Evolutionary conservation across 192 early-diverging fungal genomes (phyloP).

Genomic region (Umbelopsis vinacea): DNA sequence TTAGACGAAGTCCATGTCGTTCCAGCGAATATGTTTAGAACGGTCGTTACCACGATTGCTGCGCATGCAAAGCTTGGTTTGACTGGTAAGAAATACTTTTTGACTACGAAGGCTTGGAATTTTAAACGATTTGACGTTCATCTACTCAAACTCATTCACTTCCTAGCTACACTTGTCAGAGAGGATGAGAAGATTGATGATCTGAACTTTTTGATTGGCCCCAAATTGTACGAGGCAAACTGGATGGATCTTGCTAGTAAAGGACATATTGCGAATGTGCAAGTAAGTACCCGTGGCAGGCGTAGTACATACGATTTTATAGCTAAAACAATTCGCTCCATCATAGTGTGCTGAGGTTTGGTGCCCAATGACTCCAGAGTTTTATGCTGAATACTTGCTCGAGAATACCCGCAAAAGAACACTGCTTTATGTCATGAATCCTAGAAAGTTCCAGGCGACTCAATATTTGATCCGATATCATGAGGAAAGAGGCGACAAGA

Average conservation of each 20-base stretch:
- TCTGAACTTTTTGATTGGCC: conserved; percentile 97
- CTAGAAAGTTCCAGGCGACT: conserved; percentile 96
- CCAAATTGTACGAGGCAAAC: conserved; percentile 99
- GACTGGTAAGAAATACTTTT: conserved; percentile 50
- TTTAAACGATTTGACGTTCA: neutral
- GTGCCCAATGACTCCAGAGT: conserved; percentile 97
- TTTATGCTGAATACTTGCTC: conserved; percentile 91
- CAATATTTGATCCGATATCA: conserved; percentile 96
- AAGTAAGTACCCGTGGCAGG: conserved; percentile 43
- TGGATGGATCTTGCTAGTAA: conserved; percentile 98
- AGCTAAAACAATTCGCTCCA: conserved; percentile 9
- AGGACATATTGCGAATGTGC: conserved; percentile 98
- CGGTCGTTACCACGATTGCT: conserved; percentile 87
- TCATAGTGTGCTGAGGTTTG: conserved; percentile 92
- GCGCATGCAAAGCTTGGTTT: conserved; percentile 97
- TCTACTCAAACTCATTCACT: conserved; percentile 33
- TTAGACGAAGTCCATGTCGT: conserved; percentile 99
- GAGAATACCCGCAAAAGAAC: conserved; percentile 82
- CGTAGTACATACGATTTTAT: conserved; percentile 1
- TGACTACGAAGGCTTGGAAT: neutral
- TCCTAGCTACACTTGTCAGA: conserved; percentile 90
- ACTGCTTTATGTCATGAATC: conserved; percentile 95
- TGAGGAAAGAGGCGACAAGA: conserved; percentile 93
- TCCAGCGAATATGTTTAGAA: conserved; percentile 95
- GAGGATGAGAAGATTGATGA: conserved; percentile 99